Evolutionary conservation across 148 eudicot genomes (phyloP).

Genomic region (Rhododendron kiyosumense): DNA sequence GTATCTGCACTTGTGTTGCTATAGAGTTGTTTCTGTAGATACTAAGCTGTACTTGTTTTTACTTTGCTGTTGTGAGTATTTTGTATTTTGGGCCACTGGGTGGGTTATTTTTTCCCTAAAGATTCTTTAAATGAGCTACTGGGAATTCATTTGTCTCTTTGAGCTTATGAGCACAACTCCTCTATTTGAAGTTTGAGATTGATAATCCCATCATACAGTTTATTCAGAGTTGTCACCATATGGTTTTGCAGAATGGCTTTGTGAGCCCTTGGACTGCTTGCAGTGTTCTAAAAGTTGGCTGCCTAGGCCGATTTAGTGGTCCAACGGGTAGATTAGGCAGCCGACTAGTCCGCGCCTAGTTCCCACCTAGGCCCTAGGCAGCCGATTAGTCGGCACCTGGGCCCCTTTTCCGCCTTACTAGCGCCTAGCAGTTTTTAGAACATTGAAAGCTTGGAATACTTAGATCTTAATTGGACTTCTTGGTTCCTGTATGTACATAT

Average conservation of each 20-base stretch:
- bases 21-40: not conserved
- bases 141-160: not conserved
- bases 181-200: not conserved
- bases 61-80: not conserved
- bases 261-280: not conserved
- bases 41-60: not conserved
- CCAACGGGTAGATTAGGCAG: too few species aligned
- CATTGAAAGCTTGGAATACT: too few species aligned
- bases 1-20: not conserved
- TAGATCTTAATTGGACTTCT: too few species aligned
- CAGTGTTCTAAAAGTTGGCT: too few species aligned
- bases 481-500: too few species aligned
- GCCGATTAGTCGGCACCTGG: too few species aligned
- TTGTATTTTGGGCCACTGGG: not conserved
- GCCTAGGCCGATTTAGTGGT: too few species aligned
- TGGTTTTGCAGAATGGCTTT: not conserved
- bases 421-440: too few species aligned
- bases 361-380: too few species aligned
- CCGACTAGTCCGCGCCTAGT: too few species aligned
- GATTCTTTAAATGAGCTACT: slow-evolving; percentile 5
- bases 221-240: not conserved
- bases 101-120: not conserved
- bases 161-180: not conserved
- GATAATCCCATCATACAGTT: not conserved
- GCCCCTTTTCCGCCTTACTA: too few species aligned